Conservation (phyloP, 225 moss, liverwort and hornwort genomes). For the Marchantia paleacea region DNA sequence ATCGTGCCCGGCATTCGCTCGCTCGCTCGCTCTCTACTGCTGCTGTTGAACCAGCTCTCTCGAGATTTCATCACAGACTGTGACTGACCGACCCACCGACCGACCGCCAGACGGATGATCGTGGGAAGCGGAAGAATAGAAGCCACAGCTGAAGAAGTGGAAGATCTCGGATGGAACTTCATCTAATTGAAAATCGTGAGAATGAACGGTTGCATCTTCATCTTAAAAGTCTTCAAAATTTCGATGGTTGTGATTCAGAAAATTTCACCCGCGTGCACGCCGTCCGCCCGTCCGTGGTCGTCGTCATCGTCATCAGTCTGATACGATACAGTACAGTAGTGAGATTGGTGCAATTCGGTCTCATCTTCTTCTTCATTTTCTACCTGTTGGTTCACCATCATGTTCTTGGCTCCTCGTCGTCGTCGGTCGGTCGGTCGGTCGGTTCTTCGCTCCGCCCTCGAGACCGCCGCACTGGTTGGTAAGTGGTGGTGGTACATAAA, state of each 20-base stretch:
- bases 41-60: too few species aligned
- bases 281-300: not conserved
- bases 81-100: not conserved
- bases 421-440: not conserved
- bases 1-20: not conserved
- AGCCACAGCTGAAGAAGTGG: not conserved
- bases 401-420: not conserved
- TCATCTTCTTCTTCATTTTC: too few species aligned
- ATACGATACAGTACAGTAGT: not conserved
- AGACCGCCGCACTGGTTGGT: too few species aligned
- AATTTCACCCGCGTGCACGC: not conserved
- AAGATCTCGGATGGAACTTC: slow-evolving; percentile 7
- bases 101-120: not conserved
- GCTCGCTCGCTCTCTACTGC: not conserved
- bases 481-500: not conserved
- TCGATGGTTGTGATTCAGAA: slow-evolving; percentile 3
- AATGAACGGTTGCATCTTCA: not conserved
- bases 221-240: not conserved
- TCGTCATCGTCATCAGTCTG: not conserved
- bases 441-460: too few species aligned
- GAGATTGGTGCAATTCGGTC: not conserved
- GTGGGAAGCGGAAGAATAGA: not conserved
- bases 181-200: slow-evolving; percentile 12
- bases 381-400: not conserved
- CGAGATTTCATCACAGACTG: not conserved